Base-by-base conservation (phyloP, 495 filamentous ascomycete genomes). In the Trichoderma asperelloides region DNA sequence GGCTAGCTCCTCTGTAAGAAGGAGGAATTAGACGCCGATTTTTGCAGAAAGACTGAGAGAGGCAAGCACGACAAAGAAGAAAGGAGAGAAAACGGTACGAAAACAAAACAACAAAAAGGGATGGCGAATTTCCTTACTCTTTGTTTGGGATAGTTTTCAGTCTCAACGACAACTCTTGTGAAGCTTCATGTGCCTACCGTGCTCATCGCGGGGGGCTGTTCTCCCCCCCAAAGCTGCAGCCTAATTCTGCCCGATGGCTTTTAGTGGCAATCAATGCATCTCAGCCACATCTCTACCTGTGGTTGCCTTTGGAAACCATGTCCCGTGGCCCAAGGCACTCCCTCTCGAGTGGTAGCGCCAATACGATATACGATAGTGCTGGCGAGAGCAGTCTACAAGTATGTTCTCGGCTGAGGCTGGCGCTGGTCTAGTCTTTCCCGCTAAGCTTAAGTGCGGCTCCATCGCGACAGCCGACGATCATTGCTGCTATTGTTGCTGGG, bases 401-500 rank as follows among this genome's bases (percentile, higher is more conserved):
- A n/a, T n/a, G n/a, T 3, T 30, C 9, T 60, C 55, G 55, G 55
- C 55, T 60, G 55, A 60, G 55, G 55, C 55, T 60, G 21, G 55
- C n/a, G 55, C 55, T 60, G 23, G 27, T 16, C 55, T 60, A 60
- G 55, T 60, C 23, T 60, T 60, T 60, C 15, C 27, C 27, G 27
- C 55, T 60, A 60, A 60, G 55, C 55, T 60, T 60, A 60, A 60
- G 55, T 33, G 55, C 55, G 12, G 55, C 55, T 60, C 55, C 55
- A 18, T 13, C 8, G 55, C 55, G 55, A 60, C 55, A 60, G 21
- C 55, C 55, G 55, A 60, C n/a, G 43, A 12, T n/a, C n/a, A 18
- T 37, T 8, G 33, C 6, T 37, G 33, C 6, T 7, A 4, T 37
- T 37, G 33, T 37, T 8, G 33, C 33, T 8, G 33, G 33, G 33